These are phyloP conservation scores for Grifola frondosa DNA, from an alignment of 1,284 basidiomycete genomes.

Conservation along the genomic window DNA sequence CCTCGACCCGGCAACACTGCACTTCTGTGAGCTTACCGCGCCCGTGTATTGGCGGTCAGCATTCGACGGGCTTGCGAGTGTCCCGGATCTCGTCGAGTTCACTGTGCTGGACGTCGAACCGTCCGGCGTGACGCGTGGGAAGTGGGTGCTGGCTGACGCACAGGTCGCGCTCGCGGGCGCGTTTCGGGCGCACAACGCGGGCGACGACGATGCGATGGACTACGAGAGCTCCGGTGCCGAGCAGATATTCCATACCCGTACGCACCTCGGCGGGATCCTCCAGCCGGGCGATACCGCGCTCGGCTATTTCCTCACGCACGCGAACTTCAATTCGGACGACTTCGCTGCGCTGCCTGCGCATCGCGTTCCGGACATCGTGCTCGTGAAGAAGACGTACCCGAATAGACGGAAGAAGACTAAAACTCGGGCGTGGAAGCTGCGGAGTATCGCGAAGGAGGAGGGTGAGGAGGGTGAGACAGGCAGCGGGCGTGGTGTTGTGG, in stretches of 20 bases:
- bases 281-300: constrained; percentile 94
- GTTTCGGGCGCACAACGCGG: constrained; percentile 52
- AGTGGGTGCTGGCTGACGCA: constrained; percentile 87
- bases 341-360: constrained; percentile 77
- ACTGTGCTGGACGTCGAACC: constrained; percentile 94
- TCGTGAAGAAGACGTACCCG: constrained; percentile 96
- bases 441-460: constrained; percentile 92
- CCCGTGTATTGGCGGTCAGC: constrained; percentile 91
- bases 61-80: constrained; percentile 80
- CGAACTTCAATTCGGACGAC: constrained; percentile 92
- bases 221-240: constrained; percentile 49
- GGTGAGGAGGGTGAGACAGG: constrained; percentile 81
- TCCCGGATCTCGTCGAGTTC: constrained; percentile 91
- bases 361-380: constrained; percentile 87
- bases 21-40: constrained; percentile 77
- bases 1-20: constrained; percentile 87
- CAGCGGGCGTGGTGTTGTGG: constrained; percentile 80
- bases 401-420: constrained; percentile 91
- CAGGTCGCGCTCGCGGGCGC: constrained; percentile 89
- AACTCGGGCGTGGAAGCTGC: constrained; percentile 84
- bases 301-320: constrained; percentile 85
- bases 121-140: constrained; percentile 67
- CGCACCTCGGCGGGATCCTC: constrained; percentile 92
- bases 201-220: constrained; percentile 57
- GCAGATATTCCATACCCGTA: constrained; percentile 94